These are phyloP conservation scores for Calocybe gangraenosa DNA, from an alignment of 768 basidiomycete genomes.

Conservation along the genomic window DNA sequence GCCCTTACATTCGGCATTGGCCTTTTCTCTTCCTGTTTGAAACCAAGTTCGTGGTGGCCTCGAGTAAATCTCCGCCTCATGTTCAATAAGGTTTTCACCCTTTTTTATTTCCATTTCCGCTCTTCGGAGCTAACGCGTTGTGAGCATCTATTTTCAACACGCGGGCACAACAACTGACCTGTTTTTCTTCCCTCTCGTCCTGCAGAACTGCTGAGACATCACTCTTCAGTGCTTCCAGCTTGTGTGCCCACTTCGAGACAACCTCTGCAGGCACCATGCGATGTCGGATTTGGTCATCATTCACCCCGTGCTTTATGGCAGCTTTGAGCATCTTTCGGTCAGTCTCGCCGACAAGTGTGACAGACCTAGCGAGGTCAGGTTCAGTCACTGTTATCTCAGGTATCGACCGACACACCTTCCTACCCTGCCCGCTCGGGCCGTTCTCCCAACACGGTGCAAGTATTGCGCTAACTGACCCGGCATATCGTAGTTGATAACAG, in stretches of 20 bases:
- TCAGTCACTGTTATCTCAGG: constrained; percentile 1
- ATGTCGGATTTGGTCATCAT: constrained; percentile 81
- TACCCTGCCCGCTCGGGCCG: constrained; percentile 89
- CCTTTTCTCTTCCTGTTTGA: constrained; percentile 83
- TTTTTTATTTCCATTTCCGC: constrained; percentile 97
- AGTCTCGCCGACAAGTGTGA: constrained; percentile 92
- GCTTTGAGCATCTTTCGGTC: constrained; percentile 97
- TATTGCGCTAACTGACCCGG: constrained; percentile 90
- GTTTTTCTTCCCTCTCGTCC: constrained; percentile 96
- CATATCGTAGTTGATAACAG: constrained; percentile 99
- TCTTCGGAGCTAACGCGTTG: constrained; percentile 56
- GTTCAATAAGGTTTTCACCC: constrained; percentile 93
- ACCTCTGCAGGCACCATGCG: constrained; percentile 79
- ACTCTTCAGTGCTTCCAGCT: constrained; percentile 63
- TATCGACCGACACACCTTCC: constrained; percentile 66
- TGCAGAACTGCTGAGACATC: constrained; percentile 78
- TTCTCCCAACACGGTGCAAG: constrained; percentile 94
- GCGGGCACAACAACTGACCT: constrained; percentile 38
- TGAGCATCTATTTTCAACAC: constrained; percentile 7
- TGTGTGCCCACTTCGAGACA: constrained; percentile 64
- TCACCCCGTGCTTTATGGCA: constrained; percentile 83
- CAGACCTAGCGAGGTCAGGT: constrained; percentile 51
- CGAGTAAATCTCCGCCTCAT: constrained; percentile 87
- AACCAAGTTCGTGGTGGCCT: constrained; percentile 99
- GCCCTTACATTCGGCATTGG: constrained; percentile 65